These are phyloP conservation scores for Candida piceae DNA, from an alignment of 805 yeast species.

Conservation along the genomic window DNA sequence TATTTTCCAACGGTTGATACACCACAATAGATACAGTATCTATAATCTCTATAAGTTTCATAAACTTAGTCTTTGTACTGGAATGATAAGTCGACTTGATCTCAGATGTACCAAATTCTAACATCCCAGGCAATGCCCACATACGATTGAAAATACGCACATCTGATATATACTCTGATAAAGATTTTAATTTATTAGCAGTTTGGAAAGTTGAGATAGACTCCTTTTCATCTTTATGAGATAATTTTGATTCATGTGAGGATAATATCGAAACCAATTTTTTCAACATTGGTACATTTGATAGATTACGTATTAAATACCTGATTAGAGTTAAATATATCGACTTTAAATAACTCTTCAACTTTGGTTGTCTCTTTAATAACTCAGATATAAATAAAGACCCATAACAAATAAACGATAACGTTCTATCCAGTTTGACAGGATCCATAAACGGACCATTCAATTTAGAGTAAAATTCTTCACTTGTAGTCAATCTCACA, in stretches of 20 bases:
- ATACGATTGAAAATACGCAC: slow-evolving; percentile 32
- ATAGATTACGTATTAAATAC: slow-evolving; percentile 2
- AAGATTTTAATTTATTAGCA: slow-evolving; percentile 16
- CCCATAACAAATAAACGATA: slow-evolving; percentile 31
- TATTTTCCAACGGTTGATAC: slow-evolving; percentile 32
- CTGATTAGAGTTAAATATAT: slow-evolving; percentile 3
- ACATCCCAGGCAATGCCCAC: slow-evolving; percentile 30
- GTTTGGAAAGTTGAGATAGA: neutral
- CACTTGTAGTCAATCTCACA: slow-evolving; percentile 15
- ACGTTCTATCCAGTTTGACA: slow-evolving; percentile 24
- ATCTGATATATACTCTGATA: slow-evolving; percentile 31
- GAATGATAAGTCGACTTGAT: slow-evolving; percentile 7
- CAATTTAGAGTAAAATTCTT: slow-evolving; percentile 25
- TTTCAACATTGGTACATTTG: neutral
- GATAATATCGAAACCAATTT: no score
- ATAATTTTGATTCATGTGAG: neutral
- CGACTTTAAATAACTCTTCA: slow-evolving; percentile 4
- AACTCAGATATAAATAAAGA: slow-evolving; percentile 25
- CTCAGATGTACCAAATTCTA: slow-evolving; percentile 20
- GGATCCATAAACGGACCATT: slow-evolving; percentile 24
- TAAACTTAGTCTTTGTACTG: slow-evolving; percentile 6
- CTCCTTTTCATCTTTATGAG: slow-evolving; percentile 3
- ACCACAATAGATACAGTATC: slow-evolving; percentile 24
- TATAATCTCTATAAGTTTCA: slow-evolving; percentile 22
- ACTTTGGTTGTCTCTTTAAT: slow-evolving; percentile 17